Conservation (phyloP, 1,139 yeast genomes). For the Lodderomyces orthopsilosis region DNA sequence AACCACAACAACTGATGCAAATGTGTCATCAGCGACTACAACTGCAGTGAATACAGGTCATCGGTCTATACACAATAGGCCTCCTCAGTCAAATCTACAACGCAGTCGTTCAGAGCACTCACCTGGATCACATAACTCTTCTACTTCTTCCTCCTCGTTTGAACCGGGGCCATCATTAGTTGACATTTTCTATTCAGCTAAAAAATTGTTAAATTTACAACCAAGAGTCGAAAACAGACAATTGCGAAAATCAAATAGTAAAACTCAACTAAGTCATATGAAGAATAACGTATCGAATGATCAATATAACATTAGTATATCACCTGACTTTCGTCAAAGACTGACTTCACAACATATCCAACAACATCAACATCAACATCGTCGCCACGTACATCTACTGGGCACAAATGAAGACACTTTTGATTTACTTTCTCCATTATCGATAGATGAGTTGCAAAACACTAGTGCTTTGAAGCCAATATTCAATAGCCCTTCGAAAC, state of each 20-base stretch:
- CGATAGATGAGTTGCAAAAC: constrained; percentile 35
- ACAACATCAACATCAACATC: constrained; percentile 1
- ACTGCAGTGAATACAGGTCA: constrained; percentile 1
- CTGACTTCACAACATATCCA: constrained; percentile 2
- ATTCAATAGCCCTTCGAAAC: background rate
- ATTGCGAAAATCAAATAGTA: constrained; percentile 33
- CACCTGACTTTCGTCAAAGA: background rate
- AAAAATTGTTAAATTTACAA: constrained; percentile 38
- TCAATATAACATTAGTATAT: background rate
- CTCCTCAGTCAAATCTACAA: background rate
- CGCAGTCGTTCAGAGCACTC: background rate
- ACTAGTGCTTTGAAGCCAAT: constrained; percentile 7
- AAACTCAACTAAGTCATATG: constrained; percentile 20
- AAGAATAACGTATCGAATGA: background rate
- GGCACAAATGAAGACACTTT: constrained; percentile 18
- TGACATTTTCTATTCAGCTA: constrained; percentile 45
- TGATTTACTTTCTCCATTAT: constrained; percentile 43
- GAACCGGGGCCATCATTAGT: constrained; percentile 34
- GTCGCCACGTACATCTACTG: background rate
- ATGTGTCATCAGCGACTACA: background rate
- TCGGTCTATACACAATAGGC: background rate
- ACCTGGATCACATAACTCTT: background rate
- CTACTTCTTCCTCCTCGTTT: constrained; percentile 4
- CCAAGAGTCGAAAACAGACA: constrained; percentile 44
- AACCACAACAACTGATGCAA: background rate